Conservation (phyloP, 1,139 yeast species). For the Yamadazyma jaroonii region DNA sequence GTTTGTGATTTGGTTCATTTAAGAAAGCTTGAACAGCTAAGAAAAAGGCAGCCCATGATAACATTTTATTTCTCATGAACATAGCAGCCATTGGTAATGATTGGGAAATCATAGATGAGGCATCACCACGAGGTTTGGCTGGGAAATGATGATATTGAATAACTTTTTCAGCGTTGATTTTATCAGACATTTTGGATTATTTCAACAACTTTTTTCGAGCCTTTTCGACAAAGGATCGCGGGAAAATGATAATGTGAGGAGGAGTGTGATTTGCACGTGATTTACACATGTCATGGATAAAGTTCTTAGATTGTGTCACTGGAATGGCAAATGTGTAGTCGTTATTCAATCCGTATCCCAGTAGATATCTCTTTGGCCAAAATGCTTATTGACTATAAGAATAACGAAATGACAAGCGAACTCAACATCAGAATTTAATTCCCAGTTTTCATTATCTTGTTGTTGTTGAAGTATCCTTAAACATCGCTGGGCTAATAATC, state of each 20-base stretch:
- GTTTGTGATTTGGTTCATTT: conserved; percentile 45
- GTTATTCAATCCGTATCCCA: no score
- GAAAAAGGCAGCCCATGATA: conserved; percentile 58
- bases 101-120: conserved; percentile 49
- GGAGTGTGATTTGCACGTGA: no score
- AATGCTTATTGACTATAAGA: conserved; percentile 32
- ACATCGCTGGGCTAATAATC: conserved; percentile 43
- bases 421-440: conserved; percentile 4
- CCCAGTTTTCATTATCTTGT: conserved; percentile 5
- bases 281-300: no score
- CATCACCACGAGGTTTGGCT: conserved; percentile 47
- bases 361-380: conserved; percentile 35
- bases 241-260: not conserved
- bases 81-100: conserved; percentile 71
- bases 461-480: conserved; percentile 20
- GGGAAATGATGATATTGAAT: conserved; percentile 49
- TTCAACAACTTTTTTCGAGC: conserved; percentile 3
- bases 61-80: conserved; percentile 51
- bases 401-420: conserved; percentile 34
- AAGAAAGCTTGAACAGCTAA: conserved; percentile 50
- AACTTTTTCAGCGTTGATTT: conserved; percentile 37
- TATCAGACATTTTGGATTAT: conserved; percentile 13
- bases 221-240: no score
- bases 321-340: no score
- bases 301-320: no score